These are phyloP conservation scores for Parietaria judaica DNA, from an alignment of 306 rosid genomes.

Conservation along the genomic window DNA sequence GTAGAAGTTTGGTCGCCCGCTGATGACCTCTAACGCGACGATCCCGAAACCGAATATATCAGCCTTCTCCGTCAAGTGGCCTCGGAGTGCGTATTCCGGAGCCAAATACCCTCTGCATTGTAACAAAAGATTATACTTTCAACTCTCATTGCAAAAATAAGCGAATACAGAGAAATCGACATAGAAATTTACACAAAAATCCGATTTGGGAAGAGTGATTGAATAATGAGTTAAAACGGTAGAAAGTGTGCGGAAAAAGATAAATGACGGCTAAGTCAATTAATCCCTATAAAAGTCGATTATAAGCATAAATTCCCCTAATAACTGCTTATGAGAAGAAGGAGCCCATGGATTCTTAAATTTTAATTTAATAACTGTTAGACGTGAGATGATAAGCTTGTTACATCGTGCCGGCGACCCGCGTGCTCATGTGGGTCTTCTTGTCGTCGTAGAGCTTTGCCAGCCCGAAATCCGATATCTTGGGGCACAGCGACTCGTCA, in stretches of 20 bases:
- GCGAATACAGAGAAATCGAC: too few relatives aligned
- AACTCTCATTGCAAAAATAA: too few relatives aligned
- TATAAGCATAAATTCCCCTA: neutral
- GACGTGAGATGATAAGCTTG: neutral
- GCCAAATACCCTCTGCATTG: conserved; percentile 25
- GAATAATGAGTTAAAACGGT: too few relatives aligned
- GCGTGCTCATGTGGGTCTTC: conserved; percentile 32
- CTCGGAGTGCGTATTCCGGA: conserved; percentile 24
- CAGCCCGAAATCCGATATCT: conserved; percentile 35
- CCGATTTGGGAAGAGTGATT: too few relatives aligned
- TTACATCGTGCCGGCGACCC: conserved; percentile 33
- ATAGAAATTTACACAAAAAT: too few relatives aligned
- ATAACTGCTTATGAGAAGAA: too few relatives aligned
- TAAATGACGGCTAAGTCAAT: too few relatives aligned
- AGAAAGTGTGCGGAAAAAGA: too few relatives aligned
- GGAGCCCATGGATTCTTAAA: too few relatives aligned
- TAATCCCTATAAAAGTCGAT: too few relatives aligned
- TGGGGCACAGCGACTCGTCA: conserved; percentile 18
- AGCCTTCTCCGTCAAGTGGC: conserved; percentile 23
- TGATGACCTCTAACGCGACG: conserved; percentile 20
- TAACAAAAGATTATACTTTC: neutral
- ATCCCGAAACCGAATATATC: conserved; percentile 20
- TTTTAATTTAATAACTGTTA: too few relatives aligned
- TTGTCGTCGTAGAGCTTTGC: conserved; percentile 33
- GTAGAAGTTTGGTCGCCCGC: conserved; percentile 19